These are phyloP conservation scores for Malus hybrid DNA, from an alignment of 331 rosid species.

Conservation along the genomic window DNA sequence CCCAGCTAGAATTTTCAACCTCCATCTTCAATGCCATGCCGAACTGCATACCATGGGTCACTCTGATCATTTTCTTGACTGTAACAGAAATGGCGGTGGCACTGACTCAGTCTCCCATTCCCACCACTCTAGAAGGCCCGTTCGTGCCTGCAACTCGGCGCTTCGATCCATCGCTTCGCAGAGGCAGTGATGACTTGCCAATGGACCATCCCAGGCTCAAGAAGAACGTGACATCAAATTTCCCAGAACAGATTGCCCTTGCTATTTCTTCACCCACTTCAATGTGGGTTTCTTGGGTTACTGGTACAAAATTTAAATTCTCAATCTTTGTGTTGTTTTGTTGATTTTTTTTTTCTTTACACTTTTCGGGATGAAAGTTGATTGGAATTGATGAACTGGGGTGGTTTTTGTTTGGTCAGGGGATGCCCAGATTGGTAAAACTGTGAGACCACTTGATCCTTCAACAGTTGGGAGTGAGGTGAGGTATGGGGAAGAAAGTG, in stretches of 20 bases:
- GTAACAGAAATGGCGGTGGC: conserved; percentile 16
- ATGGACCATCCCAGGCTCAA: conserved; percentile 77
- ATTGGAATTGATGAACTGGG: conserved; percentile 7
- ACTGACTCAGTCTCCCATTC: conserved; percentile 30
- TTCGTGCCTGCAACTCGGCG: conserved; percentile 60
- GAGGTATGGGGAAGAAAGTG: conserved; percentile 72
- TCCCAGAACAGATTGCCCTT: conserved; percentile 80
- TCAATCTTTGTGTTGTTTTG: background rate
- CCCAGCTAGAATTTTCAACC: background rate
- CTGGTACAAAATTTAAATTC: conserved; percentile 39
- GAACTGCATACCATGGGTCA: conserved; percentile 5
- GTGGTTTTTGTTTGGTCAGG: conserved; percentile 42
- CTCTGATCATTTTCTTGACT: conserved; percentile 16
- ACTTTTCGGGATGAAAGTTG: background rate
- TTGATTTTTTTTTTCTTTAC: background rate
- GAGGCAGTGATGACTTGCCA: conserved; percentile 81
- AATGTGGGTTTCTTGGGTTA: conserved; percentile 87
- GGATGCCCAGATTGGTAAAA: conserved; percentile 71
- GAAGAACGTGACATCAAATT: conserved; percentile 58
- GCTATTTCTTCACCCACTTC: conserved; percentile 78
- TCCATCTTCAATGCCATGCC: conserved; percentile 15
- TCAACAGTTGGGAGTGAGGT: conserved; percentile 60
- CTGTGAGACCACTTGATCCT: conserved; percentile 68
- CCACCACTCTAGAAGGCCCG: conserved; percentile 88
- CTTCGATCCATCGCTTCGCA: conserved; percentile 55